A percentile compares a stretch with the other conserved stretches of the same genome.
Conservation (phyloP, 1,284 basidiomycete genomes). For the Gymnopus androsaceus region DNA sequence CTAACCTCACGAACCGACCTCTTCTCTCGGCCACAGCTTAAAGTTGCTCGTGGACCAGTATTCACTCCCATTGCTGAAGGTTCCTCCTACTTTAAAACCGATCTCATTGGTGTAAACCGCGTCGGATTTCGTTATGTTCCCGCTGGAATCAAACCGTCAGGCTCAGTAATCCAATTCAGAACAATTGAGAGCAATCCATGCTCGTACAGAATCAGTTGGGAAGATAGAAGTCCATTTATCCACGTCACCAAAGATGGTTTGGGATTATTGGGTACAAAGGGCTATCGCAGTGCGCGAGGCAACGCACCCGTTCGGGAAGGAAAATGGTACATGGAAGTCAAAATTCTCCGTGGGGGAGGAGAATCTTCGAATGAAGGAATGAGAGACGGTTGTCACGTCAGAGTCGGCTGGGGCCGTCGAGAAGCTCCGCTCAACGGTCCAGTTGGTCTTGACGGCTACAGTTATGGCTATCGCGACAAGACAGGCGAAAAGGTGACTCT, state of each 20-base stretch:
- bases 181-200: slow-evolving; percentile 77
- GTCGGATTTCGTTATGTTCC: slow-evolving; percentile 80
- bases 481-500: slow-evolving; percentile 89
- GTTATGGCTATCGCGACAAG: slow-evolving; percentile 90
- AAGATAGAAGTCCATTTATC: slow-evolving; percentile 81
- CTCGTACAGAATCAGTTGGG: slow-evolving; percentile 76
- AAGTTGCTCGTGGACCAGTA: slow-evolving; percentile 68
- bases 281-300: slow-evolving; percentile 87
- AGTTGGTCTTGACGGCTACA: slow-evolving; percentile 91
- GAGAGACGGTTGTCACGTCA: slow-evolving; percentile 78
- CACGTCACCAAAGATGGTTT: slow-evolving; percentile 83
- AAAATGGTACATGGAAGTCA: slow-evolving; percentile 93
- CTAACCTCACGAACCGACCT: slow-evolving; percentile 66
- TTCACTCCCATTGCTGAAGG: slow-evolving; percentile 61
- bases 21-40: slow-evolving; percentile 63
- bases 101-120: slow-evolving; percentile 72
- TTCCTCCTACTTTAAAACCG: slow-evolving; percentile 63
- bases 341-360: slow-evolving; percentile 76
- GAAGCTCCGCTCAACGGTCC: slow-evolving; percentile 93
- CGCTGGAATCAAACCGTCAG: slow-evolving; percentile 71
- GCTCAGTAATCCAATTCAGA: slow-evolving; percentile 63
- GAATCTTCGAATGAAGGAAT: slow-evolving; percentile 50
- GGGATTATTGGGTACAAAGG: slow-evolving; percentile 80
- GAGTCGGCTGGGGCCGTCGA: slow-evolving; percentile 89
- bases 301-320: slow-evolving; percentile 91